These are phyloP conservation scores for Tetrahymena elliotti DNA, from an alignment of 73 alveolate genomes.

Conservation along the genomic window DNA sequence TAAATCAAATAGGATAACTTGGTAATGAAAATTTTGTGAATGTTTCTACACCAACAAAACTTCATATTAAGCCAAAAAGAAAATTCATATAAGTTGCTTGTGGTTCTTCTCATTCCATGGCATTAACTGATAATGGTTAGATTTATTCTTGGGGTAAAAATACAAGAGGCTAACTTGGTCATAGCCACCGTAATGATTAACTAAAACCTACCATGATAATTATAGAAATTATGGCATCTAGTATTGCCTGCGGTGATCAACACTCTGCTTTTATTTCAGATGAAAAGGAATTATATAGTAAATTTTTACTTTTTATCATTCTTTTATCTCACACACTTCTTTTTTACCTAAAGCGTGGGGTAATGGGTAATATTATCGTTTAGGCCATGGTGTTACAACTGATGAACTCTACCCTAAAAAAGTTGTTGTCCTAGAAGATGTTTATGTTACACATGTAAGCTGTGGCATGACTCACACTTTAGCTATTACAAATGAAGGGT, in stretches of 20 bases:
- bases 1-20: neutral
- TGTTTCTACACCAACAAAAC: neutral
- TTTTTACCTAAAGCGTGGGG: conserved; percentile 12
- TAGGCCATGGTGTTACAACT: conserved; percentile 41
- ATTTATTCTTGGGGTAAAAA: conserved; percentile 35
- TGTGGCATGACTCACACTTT: conserved; percentile 32
- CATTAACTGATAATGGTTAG: conserved; percentile 9
- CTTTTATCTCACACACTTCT: neutral
- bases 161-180: conserved; percentile 33
- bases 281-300: conserved; percentile 19
- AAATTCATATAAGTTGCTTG: conserved; percentile 15
- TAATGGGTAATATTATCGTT: conserved; percentile 34
- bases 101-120: conserved; percentile 36
- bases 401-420: conserved; percentile 39
- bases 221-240: neutral
- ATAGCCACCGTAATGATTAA: conserved; percentile 18
- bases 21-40: conserved; percentile 38
- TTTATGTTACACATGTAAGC: conserved; percentile 20
- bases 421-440: conserved; percentile 24
- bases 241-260: conserved; percentile 21
- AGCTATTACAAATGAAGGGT: conserved; percentile 39
- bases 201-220: conserved; percentile 8
- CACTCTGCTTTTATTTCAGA: conserved; percentile 38
- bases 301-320: neutral
- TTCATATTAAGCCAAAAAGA: neutral